Conservation (phyloP, 768 basidiomycete genomes). For the Phaeotremella fagi region DNA sequence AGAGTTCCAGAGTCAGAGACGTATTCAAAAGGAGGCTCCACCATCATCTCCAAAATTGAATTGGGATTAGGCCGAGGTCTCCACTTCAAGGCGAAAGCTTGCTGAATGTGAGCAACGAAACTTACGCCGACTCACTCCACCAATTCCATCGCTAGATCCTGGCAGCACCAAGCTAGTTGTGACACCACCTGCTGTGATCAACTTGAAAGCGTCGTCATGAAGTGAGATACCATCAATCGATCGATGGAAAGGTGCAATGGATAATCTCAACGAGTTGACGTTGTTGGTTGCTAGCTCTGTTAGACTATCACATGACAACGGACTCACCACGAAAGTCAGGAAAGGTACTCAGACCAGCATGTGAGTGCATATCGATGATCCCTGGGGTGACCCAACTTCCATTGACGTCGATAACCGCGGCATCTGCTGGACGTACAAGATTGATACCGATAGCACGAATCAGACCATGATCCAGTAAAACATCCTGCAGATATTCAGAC, state of each 20-base stretch:
- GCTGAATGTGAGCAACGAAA: no score
- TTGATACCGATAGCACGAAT: no score
- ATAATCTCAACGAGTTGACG: no score
- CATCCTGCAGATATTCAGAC: no score
- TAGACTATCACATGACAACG: not conserved
- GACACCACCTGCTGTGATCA: constrained; percentile 74
- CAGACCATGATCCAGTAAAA: no score
- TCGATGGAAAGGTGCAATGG: no score
- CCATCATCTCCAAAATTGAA: not conserved
- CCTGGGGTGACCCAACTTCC: constrained; percentile 70
- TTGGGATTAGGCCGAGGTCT: not conserved
- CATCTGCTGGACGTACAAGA: no score
- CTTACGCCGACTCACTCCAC: no score
- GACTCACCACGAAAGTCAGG: not conserved
- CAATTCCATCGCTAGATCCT: constrained; percentile 47
- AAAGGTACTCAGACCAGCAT: not conserved
- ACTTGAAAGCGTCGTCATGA: constrained; percentile 65
- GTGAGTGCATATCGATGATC: not conserved
- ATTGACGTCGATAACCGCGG: constrained; percentile 56
- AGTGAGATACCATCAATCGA: no score
- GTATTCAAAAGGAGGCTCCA: not conserved
- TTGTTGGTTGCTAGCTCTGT: constrained; percentile 51
- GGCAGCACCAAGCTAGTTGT: constrained; percentile 74
- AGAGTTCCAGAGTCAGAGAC: not conserved
- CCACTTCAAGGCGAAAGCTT: not conserved